These are phyloP conservation scores for Coniochaeta sp. DNA, from an alignment of 2,329 filamentous ascomycete species.

Conservation along the genomic window DNA sequence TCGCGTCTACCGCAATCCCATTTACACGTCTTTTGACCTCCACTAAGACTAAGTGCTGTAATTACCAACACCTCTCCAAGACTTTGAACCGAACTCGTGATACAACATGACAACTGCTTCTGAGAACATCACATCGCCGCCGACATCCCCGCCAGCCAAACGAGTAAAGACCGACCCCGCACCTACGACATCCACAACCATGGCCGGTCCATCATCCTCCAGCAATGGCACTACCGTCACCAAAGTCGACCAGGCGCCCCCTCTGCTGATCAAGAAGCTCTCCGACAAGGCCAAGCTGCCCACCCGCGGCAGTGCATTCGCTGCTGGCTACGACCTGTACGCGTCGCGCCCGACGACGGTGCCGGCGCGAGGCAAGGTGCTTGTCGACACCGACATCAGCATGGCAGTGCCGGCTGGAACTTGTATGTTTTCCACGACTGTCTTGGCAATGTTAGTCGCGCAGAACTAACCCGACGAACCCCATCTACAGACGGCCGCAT, in stretches of 20 bases:
- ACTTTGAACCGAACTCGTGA: slow-evolving; percentile 4
- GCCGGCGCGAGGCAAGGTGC: slow-evolving; percentile 71
- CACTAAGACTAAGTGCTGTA: not conserved
- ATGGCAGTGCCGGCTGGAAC: slow-evolving; percentile 88
- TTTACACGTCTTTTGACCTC: not conserved
- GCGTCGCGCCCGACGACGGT: slow-evolving; percentile 66
- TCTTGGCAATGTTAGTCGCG: not conserved
- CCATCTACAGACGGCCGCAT: slow-evolving; percentile 68
- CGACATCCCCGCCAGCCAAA: slow-evolving; percentile 71
- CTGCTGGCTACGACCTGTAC: slow-evolving; percentile 93
- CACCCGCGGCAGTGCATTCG: slow-evolving; percentile 80
- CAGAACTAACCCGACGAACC: not conserved
- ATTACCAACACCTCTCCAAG: not conserved
- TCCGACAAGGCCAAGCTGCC: slow-evolving; percentile 71
- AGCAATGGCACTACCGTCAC: slow-evolving; percentile 12
- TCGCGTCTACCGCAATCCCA: slow-evolving; percentile 1
- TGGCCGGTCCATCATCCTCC: slow-evolving; percentile 23
- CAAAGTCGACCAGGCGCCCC: slow-evolving; percentile 36
- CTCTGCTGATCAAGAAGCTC: slow-evolving; percentile 82
- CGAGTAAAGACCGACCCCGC: slow-evolving; percentile 57
- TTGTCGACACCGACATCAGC: slow-evolving; percentile 85
- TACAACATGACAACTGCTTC: slow-evolving; percentile 23
- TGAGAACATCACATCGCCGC: slow-evolving; percentile 41
- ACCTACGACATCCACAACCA: slow-evolving; percentile 8
- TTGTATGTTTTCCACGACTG: slow-evolving; percentile 47